A percentile compares a stretch with the other conserved stretches of the same genome.
Evolutionary conservation across 306 rosid genomes (phyloP).

Genomic region (Quercus suber): DNA sequence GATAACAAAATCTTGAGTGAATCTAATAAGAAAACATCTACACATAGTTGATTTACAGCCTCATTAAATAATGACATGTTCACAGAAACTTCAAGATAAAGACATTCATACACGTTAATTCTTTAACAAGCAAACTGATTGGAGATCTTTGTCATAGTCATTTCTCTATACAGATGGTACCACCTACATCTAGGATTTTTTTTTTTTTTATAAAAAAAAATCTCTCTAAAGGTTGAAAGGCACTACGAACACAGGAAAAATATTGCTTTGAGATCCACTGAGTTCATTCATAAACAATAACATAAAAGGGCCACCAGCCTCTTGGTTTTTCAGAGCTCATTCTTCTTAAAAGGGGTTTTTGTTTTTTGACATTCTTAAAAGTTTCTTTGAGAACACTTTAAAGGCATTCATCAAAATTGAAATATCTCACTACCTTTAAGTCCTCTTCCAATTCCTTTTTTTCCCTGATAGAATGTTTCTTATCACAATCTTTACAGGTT

Average conservation of each 20-base stretch:
- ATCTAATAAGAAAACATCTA: slow-evolving; percentile 22
- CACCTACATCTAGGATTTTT: not conserved
- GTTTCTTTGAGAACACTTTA: not conserved
- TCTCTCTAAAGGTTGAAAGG: not conserved
- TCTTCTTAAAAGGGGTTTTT: not conserved
- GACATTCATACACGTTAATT: not conserved
- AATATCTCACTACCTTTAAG: slow-evolving; percentile 30
- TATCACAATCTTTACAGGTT: slow-evolving; percentile 18
- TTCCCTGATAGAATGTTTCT: slow-evolving; percentile 29
- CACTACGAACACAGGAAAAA: no score
- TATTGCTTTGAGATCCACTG: no score
- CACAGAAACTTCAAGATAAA: not conserved
- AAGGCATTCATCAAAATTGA: not conserved
- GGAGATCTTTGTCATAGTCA: not conserved
- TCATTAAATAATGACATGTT: not conserved
- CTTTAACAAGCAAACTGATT: not conserved
- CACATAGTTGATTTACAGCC: not conserved
- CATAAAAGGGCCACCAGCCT: not conserved
- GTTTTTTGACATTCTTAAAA: no score
- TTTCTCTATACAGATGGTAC: slow-evolving; percentile 2
- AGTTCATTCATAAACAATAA: not conserved
- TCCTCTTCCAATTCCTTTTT: slow-evolving; percentile 46
- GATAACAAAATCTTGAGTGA: slow-evolving; percentile 11
- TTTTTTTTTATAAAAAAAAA: not conserved
- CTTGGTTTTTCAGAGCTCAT: not conserved